Percentiles rank a stretch among this genome's conserved stretches.
Conservation (phyloP, 345 rosid genomes). For the Dovyalis caffra region DNA sequence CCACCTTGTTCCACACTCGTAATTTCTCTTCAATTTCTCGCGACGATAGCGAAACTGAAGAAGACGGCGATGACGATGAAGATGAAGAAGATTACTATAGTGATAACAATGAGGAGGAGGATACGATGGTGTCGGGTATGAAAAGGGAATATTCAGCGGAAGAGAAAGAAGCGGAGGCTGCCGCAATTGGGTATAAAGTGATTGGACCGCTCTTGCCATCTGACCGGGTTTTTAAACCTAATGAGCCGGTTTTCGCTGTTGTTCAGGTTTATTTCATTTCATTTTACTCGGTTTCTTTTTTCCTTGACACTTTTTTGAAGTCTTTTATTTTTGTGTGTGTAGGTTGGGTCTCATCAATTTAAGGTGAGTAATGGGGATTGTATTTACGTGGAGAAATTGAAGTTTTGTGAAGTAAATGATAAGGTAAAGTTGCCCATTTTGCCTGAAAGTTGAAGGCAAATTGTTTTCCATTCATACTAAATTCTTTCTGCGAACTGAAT, state of each 20-base stretch:
- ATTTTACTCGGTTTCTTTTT: neutral
- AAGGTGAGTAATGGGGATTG: slow-evolving; percentile 93
- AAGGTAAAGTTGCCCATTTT: slow-evolving; percentile 44
- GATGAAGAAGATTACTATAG: neutral
- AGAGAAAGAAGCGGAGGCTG: slow-evolving; percentile 79
- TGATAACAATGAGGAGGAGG: neutral
- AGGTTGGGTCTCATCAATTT: slow-evolving; percentile 95
- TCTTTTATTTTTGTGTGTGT: neutral
- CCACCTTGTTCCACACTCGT: slow-evolving; percentile 26
- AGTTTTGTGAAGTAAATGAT: slow-evolving; percentile 89
- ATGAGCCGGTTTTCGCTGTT: slow-evolving; percentile 81
- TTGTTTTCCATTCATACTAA: too few relatives aligned
- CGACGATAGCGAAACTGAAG: slow-evolving; percentile 13
- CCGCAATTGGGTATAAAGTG: slow-evolving; percentile 79
- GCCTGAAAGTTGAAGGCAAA: neutral
- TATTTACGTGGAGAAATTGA: slow-evolving; percentile 75
- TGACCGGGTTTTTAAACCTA: slow-evolving; percentile 62
- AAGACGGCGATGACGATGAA: slow-evolving; percentile 18
- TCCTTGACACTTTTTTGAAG: neutral
- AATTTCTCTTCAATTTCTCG: slow-evolving; percentile 46
- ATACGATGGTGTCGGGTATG: neutral
- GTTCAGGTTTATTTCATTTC: slow-evolving; percentile 59
- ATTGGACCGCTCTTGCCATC: slow-evolving; percentile 55
- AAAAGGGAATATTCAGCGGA: slow-evolving; percentile 55
- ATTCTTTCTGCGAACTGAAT: neutral